These are phyloP conservation scores for Elsinoe ampelina DNA, from an alignment of 2,329 filamentous ascomycete genomes.

Conservation along the genomic window DNA sequence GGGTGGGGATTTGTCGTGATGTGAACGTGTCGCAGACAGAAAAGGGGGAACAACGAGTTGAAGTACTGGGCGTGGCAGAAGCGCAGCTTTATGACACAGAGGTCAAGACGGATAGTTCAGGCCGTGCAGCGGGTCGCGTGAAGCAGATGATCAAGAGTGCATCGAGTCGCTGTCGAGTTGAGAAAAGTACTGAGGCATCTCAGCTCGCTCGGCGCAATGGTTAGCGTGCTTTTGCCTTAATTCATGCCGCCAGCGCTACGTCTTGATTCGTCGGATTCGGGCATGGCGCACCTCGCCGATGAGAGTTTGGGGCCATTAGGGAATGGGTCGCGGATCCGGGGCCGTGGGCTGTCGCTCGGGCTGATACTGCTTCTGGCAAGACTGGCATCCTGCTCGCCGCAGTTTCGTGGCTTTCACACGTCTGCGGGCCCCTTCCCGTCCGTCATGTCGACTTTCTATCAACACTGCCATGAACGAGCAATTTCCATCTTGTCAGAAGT, in stretches of 20 bases:
- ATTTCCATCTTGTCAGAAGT: no score
- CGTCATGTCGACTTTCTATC: no score
- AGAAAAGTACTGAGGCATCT: conserved; percentile 4
- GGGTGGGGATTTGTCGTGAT: not conserved
- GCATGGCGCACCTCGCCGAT: not conserved
- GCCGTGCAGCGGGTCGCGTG: conserved; percentile 10
- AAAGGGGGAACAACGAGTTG: not conserved
- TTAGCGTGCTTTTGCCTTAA: conserved; percentile 2
- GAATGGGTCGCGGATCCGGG: not conserved
- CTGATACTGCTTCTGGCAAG: not conserved
- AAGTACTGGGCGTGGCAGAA: not conserved
- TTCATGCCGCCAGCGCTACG: not conserved
- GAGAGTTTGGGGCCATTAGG: not conserved
- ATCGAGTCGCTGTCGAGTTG: not conserved
- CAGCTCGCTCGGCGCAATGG: not conserved
- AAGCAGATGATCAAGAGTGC: conserved; percentile 9
- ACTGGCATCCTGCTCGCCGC: no score
- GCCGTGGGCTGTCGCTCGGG: not conserved
- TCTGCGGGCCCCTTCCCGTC: no score
- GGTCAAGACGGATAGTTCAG: not conserved
- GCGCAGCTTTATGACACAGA: not conserved
- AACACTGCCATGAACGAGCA: no score
- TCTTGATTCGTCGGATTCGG: not conserved
- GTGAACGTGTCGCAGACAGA: not conserved
- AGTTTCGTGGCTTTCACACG: no score